Conservation (phyloP, 2,329 filamentous ascomycete genomes). For the Sporothrix sp. region DNA sequence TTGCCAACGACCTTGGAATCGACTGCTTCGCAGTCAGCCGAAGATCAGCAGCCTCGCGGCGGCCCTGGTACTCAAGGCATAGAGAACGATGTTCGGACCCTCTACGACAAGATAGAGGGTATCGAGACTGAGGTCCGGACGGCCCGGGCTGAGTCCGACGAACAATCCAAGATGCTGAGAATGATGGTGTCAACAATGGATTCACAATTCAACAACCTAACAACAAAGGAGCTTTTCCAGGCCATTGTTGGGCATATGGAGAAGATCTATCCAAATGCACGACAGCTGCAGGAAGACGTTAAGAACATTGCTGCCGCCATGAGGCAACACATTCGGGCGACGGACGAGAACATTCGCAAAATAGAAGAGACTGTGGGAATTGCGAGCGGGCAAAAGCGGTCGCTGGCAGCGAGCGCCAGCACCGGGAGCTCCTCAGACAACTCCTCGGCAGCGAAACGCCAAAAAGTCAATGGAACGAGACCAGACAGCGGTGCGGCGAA, state of each 20-base stretch:
- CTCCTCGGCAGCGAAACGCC: not conserved
- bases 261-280: constrained; percentile 20
- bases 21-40: not conserved
- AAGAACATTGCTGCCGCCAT: not conserved
- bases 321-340: not conserved
- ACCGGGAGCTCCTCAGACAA: not conserved
- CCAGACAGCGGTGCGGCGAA: not conserved
- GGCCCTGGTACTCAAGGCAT: not conserved
- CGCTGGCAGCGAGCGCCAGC: not conserved
- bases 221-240: constrained; percentile 32
- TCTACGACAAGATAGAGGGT: not conserved
- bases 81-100: not conserved
- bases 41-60: not conserved
- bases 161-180: constrained; percentile 26
- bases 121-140: constrained; percentile 2
- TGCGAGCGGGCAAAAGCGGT: not conserved
- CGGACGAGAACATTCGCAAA: not conserved
- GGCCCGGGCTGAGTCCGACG: constrained; percentile 21
- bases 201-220: constrained; percentile 40
- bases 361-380: not conserved
- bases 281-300: constrained; percentile 16
- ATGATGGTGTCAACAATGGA: constrained; percentile 33
- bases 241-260: constrained; percentile 32
- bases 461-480: not conserved
- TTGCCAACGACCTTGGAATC: no score